These are phyloP conservation scores for Heliocybe sulcata DNA, from an alignment of 1,284 basidiomycete species.

Conservation along the genomic window DNA sequence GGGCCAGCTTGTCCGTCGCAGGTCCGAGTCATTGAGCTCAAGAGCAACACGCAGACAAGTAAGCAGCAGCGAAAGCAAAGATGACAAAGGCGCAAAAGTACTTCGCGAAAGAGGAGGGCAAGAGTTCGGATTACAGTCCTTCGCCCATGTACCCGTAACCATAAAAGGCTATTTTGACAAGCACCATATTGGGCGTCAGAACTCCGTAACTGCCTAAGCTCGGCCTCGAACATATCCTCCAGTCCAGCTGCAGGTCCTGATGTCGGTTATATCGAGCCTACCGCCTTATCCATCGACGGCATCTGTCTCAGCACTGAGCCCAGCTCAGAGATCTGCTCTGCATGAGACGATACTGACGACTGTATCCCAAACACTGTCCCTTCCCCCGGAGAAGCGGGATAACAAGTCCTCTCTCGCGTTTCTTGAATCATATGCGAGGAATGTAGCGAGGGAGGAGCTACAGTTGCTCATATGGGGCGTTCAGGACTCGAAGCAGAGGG, in stretches of 20 bases:
- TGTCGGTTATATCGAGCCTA: background rate
- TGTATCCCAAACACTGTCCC: background rate
- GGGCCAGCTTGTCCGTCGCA: too few species aligned
- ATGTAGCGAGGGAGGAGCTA: background rate
- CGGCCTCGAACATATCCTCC: background rate
- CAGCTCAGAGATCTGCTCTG: background rate
- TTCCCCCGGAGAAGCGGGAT: constrained; percentile 1
- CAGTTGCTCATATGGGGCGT: background rate
- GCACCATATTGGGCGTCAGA: background rate
- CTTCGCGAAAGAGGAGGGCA: too few species aligned
- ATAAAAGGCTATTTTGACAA: background rate
- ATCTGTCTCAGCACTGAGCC: background rate
- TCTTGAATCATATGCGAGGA: constrained; percentile 1
- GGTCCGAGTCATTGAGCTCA: too few species aligned
- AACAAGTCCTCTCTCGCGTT: background rate
- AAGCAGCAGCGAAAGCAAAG: too few species aligned
- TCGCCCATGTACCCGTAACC: too few species aligned
- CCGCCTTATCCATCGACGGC: background rate
- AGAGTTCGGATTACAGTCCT: too few species aligned
- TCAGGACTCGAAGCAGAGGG: background rate
- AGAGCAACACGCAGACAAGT: too few species aligned
- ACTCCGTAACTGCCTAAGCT: background rate
- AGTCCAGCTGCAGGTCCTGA: background rate
- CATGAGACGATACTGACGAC: background rate
- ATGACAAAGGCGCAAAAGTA: too few species aligned